These are phyloP conservation scores for Deakozyma indianensis DNA, from an alignment of 805 yeast genomes.

Conservation along the genomic window DNA sequence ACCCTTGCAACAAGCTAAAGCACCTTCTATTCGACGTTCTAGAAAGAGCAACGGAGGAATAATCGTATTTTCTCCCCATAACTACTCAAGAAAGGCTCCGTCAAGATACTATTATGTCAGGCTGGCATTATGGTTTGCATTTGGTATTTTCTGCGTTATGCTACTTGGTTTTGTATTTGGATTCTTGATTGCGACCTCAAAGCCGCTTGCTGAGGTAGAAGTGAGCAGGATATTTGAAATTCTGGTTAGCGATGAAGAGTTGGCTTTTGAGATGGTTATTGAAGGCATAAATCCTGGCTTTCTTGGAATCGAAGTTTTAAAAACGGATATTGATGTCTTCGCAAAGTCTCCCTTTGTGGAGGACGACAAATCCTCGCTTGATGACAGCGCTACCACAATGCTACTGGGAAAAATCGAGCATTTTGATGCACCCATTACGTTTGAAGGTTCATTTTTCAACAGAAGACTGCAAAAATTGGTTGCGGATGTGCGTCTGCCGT, in stretches of 20 bases:
- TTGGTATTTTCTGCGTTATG: slow-evolving; percentile 16
- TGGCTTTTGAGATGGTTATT: slow-evolving; percentile 63
- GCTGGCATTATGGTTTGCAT: slow-evolving; percentile 19
- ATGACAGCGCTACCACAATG: slow-evolving; percentile 41
- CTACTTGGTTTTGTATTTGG: slow-evolving; percentile 66
- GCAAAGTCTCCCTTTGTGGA: slow-evolving; percentile 24
- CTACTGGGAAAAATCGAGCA: slow-evolving; percentile 53
- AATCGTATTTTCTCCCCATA: slow-evolving; percentile 33
- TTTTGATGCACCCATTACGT: slow-evolving; percentile 60
- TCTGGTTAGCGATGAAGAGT: slow-evolving; percentile 68
- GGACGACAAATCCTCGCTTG: slow-evolving; percentile 12
- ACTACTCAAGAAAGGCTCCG: slow-evolving; percentile 17
- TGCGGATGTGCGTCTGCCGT: slow-evolving; percentile 55
- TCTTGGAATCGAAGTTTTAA: slow-evolving; percentile 45
- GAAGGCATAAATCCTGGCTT: slow-evolving; percentile 84
- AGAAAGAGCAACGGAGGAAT: slow-evolving; percentile 10
- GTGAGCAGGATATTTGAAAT: slow-evolving; percentile 53
- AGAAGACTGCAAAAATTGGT: slow-evolving; percentile 42
- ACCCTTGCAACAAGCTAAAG: slow-evolving; percentile 15
- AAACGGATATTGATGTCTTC: slow-evolving; percentile 70
- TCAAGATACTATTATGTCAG: slow-evolving; percentile 14
- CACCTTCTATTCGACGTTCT: slow-evolving; percentile 10
- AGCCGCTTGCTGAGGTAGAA: slow-evolving; percentile 57
- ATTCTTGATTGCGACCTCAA: slow-evolving; percentile 70
- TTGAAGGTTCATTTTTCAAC: slow-evolving; percentile 66